Evolutionary conservation across 345 rosid species (phyloP), one percentile per base, ranked within the genome.

Genomic region (Eucalyptus cloeziana): DNA sequence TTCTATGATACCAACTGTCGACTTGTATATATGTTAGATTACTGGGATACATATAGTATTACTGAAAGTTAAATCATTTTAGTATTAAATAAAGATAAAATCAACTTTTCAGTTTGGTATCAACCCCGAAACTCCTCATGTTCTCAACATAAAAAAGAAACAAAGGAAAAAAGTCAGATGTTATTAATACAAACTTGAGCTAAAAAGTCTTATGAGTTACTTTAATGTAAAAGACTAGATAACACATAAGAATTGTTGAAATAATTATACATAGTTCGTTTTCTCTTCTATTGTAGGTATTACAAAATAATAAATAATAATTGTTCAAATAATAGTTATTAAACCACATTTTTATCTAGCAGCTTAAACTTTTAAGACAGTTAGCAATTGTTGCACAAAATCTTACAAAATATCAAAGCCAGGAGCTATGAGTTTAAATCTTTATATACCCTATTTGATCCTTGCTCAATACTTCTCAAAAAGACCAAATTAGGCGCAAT

Each of bases 291-390:
- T 5, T 60, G 67, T 60, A 60, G 15, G 4, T 60, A 60, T 60
- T 10, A 60, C 7, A 60, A 52, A 19, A 52, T 52, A 52, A 52
- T 21, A 2, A 60, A 60, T 27, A 60, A 60, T 30, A 27, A 27
- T 1, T 12, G 13, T 24, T 24, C 27, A 22, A 56, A 56, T 24
- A 2, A 56, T 56, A 56, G 13, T 3, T 56, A 56, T 56, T 56
- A 56, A 56, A 24, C 6, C 30, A 9, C 0, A 25, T 6, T 24
- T 56, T 25, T 0, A 56, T 56, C 13, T 24, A 24, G 0, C 3
- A 22, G 0, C 6, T 56, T 10, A 56, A 56, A 10, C 6, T 56
- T 56, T 56, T 56, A 56, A 0, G 30, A 24, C 13, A 24, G 0
- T 56, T 56, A 22, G 1, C 3, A 4, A 8, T 24, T 22, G 6